phyloP scores from a whole-genome alignment of 1,139 yeast genomes.

The Eremothecium gossypii region DNA sequence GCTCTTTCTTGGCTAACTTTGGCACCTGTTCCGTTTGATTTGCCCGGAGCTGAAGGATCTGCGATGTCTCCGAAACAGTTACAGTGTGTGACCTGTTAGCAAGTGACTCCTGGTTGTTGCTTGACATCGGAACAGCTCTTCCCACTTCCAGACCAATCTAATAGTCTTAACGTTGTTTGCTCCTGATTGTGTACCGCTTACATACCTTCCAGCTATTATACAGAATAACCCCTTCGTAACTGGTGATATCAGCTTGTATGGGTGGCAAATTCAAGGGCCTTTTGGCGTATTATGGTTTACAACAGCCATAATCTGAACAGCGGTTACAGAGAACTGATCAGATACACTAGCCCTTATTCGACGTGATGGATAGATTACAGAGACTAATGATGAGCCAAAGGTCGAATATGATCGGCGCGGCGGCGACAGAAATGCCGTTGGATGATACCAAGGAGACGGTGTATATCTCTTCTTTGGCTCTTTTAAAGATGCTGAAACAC shows the following conservation, averaged over 20 bases:
- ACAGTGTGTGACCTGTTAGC: conserved; percentile 17
- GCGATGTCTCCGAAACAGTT: conserved; percentile 13
- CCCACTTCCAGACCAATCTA: no score
- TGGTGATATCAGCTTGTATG: not conserved
- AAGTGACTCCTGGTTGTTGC: not conserved
- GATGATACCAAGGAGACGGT: conserved; percentile 96
- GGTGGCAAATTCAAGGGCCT: conserved; percentile 1
- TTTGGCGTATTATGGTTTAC: not conserved
- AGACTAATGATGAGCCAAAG: conserved; percentile 52
- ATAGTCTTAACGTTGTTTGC: no score
- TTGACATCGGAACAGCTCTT: not conserved
- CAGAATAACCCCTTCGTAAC: no score
- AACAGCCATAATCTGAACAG: not conserved
- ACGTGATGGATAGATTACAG: conserved; percentile 61
- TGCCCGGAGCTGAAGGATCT: conserved; percentile 22
- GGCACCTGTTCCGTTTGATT: conserved; percentile 4
- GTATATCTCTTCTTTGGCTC: conserved; percentile 88
- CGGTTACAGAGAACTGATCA: no score
- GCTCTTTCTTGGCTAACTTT: conserved; percentile 3
- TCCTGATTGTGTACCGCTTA: no score
- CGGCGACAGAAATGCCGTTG: conserved; percentile 62
- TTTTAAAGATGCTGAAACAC: conserved; percentile 92
- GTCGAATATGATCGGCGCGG: conserved; percentile 50
- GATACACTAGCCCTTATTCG: not conserved
- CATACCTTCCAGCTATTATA: no score